Evolutionary conservation across 495 filamentous ascomycete species (phyloP).

Genomic region (Neurospora discreta): DNA sequence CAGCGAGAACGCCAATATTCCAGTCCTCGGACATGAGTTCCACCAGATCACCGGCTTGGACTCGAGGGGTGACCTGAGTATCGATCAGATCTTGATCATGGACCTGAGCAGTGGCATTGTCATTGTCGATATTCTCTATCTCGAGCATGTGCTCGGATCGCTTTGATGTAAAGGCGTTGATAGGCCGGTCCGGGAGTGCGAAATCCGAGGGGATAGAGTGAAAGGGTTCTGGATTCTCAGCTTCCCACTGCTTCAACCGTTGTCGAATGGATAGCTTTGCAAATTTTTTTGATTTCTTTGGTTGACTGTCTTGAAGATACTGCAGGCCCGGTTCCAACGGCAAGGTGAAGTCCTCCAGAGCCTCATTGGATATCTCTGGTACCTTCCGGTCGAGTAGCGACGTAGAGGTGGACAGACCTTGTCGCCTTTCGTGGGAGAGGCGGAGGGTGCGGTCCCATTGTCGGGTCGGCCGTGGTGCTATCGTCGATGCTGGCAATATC

Average conservation of each 20-base stretch:
- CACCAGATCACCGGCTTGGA: slow-evolving; percentile 64
- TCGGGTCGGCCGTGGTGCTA: background rate
- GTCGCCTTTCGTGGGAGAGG: background rate
- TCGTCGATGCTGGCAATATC: background rate
- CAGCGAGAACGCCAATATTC: slow-evolving; percentile 42
- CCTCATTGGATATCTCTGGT: background rate
- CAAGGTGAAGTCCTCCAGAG: background rate
- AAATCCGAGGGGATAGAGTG: background rate
- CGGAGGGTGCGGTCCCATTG: background rate
- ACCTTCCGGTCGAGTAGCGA: background rate
- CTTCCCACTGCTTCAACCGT: slow-evolving; percentile 45
- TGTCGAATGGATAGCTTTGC: slow-evolving; percentile 28
- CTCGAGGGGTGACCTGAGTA: slow-evolving; percentile 16
- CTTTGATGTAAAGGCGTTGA: background rate
- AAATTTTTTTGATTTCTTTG: background rate
- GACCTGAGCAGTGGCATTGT: background rate
- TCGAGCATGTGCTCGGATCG: slow-evolving; percentile 7
- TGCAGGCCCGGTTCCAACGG: background rate
- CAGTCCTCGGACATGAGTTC: slow-evolving; percentile 38
- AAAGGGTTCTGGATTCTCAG: slow-evolving; percentile 24
- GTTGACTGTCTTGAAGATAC: background rate
- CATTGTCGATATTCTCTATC: slow-evolving; percentile 2
- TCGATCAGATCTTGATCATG: slow-evolving; percentile 5
- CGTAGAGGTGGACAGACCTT: background rate
- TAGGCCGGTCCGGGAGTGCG: background rate